These are phyloP conservation scores for Candida insectalens DNA, from an alignment of 805 yeast species.

Conservation along the genomic window DNA sequence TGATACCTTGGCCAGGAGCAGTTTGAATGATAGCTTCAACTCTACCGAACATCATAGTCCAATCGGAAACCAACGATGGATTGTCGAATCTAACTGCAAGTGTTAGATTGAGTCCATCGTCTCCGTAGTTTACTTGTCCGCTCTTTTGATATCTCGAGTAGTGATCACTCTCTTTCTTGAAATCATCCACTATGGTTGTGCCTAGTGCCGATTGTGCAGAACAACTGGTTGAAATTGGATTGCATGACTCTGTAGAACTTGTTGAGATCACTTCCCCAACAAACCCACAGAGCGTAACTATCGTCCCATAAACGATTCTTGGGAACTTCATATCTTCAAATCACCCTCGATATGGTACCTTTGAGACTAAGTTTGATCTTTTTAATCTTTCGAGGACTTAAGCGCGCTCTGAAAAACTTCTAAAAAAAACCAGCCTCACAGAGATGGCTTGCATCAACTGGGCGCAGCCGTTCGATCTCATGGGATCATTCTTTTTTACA, in stretches of 20 bases:
- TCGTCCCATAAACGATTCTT: no score
- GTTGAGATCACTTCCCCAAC: slow-evolving; percentile 1
- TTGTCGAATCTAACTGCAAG: slow-evolving; percentile 59
- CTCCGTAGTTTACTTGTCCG: slow-evolving; percentile 32
- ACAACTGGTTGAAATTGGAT: slow-evolving; percentile 24
- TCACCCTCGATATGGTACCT: background rate
- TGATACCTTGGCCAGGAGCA: slow-evolving; percentile 70
- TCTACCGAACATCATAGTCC: slow-evolving; percentile 84
- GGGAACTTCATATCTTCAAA: no score
- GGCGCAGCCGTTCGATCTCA: no score
- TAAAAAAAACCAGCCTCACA: no score
- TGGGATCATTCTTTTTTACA: no score
- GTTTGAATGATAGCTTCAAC: slow-evolving; percentile 65
- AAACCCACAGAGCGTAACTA: no score
- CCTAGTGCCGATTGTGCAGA: slow-evolving; percentile 52
- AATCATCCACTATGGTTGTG: slow-evolving; percentile 40
- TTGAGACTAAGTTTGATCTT: no score
- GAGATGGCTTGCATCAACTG: no score
- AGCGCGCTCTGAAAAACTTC: no score
- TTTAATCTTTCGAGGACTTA: no score
- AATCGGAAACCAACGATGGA: slow-evolving; percentile 69
- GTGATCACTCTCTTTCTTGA: slow-evolving; percentile 33
- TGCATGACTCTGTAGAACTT: slow-evolving; percentile 18
- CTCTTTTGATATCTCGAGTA: slow-evolving; percentile 37
- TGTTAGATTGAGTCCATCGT: slow-evolving; percentile 55